Base-by-base conservation (phyloP, 176 grass and related monocot species). In the Aegilops bicornis region DNA sequence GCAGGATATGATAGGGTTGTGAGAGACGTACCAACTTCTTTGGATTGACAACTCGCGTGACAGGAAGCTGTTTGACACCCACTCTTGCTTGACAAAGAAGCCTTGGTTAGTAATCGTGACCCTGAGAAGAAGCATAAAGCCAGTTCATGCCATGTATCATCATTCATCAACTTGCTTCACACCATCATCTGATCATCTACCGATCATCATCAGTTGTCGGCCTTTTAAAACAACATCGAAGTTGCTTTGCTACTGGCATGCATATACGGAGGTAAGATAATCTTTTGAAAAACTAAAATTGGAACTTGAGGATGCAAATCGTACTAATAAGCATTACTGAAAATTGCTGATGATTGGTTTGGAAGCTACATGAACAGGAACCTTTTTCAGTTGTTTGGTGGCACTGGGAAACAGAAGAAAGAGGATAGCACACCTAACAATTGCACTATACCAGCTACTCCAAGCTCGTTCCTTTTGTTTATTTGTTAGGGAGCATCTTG, bases 51-150 rank as follows among this genome's bases (percentile, higher is more conserved):
- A 63, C 70, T 84, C n/a, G n/a, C 40, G 42, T 62, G 84, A 77
- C 69, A 81, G 36, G 61, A n/a, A 43, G 12, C 22, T 85, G 82
- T 43, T 79, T 45, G 47, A 76, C 60, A 84, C 45, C 75, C 80
- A 80, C 4, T 62, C 6, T 81, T 76, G 89, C 85, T 80, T 84
- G 47, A 87, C 39, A 30, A 87, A 77, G 29, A 87, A 78, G 74
- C 31, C 45, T 19, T 78, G 0, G 2, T 1, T 54, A 16, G n/a
- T 78, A 7, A 69, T 25, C 50, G 23, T 33, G 43, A 9, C 31
- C 5, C 50, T 6, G 20, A 25, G 17, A 65, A 65, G 42, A 85
- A 75, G 70, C 82, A 85, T 88, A 45, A 1, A 48, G 36, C 69
- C 62, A 48, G 37, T 77, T 70, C 69, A 64, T 64, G 56, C 64